Base-by-base conservation (phyloP, 2,329 filamentous ascomycete species). In the Beauveria caledonica region DNA sequence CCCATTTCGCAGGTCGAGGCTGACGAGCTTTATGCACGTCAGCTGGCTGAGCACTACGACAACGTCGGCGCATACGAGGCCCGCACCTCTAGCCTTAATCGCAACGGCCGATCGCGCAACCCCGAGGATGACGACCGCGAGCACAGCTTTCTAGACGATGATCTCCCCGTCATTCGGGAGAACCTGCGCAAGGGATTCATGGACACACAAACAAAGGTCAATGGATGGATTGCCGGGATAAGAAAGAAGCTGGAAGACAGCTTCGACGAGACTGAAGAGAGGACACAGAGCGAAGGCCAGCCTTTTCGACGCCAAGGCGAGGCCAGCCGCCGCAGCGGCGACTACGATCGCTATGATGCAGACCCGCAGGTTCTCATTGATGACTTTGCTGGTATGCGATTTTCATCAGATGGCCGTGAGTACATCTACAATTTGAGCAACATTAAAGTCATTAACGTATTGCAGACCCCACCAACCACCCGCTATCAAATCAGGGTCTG, bases 201-300 rank as follows among this genome's bases (percentile, higher is more conserved):
- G 60, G 92, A 99, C 70, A 97, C 94, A 2, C 94, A 97, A 76
- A 86, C 84, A 60, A 95, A 90, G 70, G 89, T 99, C 68, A 97
- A 96, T 76, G 84, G 85, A 54, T 97, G 93, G 92, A 91, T 99
- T 68, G 89, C 84, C 55, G 92, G 86, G 64, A 79, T 99, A 71
- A 94, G 90, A 77, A 97, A 97, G 83, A 90, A 87, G 73, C 84
- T 99, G 39, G 92, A 97, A 68, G 93, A 94, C 53, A 90, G 94
- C 64, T 89, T 92, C 61, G 84, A 88, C 58, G 88, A 92, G 25
- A 84, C 86, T 8, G 83, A 87, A 59, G 83, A 74, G 39, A 48
- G 63, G 10, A 61, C 64, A n/a, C 69, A 69, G 57, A 61, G 65
- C 53, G 67, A 69, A 36, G 70, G 68, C 21, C 68, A 71, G 57